Conservation (phyloP, 768 basidiomycete species). For the Termitomyces sp. region DNA sequence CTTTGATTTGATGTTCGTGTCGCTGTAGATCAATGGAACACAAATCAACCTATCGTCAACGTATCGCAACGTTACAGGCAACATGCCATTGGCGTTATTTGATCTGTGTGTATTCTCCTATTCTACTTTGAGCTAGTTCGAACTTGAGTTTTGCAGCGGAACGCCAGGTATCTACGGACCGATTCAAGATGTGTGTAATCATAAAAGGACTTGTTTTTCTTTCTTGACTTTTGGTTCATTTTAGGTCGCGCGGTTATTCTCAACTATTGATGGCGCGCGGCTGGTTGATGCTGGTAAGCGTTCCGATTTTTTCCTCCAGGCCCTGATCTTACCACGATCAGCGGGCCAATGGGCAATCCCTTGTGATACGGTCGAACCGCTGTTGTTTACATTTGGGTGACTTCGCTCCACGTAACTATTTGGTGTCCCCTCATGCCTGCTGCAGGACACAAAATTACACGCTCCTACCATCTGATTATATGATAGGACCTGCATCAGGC, state of each 20-base stretch:
- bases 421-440: neutral
- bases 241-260: constrained; percentile 64
- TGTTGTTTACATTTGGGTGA: constrained; percentile 70
- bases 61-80: constrained; percentile 50
- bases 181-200: constrained; percentile 58
- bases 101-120: constrained; percentile 51
- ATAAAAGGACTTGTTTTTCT: neutral
- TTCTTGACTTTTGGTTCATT: constrained; percentile 4
- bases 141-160: constrained; percentile 40
- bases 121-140: neutral
- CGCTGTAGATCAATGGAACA: constrained; percentile 50
- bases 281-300: constrained; percentile 54
- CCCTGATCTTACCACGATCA: constrained; percentile 11
- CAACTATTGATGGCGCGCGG: constrained; percentile 56
- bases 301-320: neutral
- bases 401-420: constrained; percentile 12
- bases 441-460: constrained; percentile 46
- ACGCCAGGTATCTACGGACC: constrained; percentile 70
- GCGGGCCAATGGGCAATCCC: constrained; percentile 75
- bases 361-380: constrained; percentile 50
- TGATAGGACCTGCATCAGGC: constrained; percentile 64
- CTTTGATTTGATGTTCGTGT: neutral
- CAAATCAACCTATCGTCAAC: constrained; percentile 51
- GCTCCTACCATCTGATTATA: constrained; percentile 68
- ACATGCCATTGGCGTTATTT: constrained; percentile 60